Conservation (phyloP, 306 rosid species). For the Mimosa bimucronata region DNA sequence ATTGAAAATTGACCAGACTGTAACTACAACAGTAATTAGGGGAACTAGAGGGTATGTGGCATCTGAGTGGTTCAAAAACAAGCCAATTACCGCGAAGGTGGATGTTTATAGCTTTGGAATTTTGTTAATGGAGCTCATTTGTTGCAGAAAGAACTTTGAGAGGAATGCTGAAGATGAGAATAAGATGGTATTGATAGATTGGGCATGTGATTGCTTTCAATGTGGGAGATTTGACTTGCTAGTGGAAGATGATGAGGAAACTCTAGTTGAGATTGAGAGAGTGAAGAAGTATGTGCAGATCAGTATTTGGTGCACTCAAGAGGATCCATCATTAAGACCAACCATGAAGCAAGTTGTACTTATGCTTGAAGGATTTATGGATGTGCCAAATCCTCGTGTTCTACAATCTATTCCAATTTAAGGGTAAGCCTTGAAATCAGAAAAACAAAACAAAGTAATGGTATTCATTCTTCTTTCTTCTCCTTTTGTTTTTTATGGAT, state of each 20-base stretch:
- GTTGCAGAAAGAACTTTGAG: slow-evolving; percentile 23
- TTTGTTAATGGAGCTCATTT: slow-evolving; percentile 31
- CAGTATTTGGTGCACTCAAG: slow-evolving; percentile 12
- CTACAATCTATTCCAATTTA: background rate
- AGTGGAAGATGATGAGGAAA: slow-evolving; percentile 34
- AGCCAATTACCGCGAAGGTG: slow-evolving; percentile 19
- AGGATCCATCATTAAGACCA: slow-evolving; percentile 31
- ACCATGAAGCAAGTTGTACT: slow-evolving; percentile 1
- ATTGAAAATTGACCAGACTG: slow-evolving; percentile 16
- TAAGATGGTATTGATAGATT: slow-evolving; percentile 15
- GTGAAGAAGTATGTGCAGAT: slow-evolving; percentile 25
- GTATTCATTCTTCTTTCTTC: too few species aligned
- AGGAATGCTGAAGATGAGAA: slow-evolving; percentile 3
- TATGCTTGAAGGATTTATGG: slow-evolving; percentile 37
- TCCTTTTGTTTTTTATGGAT: too few species aligned
- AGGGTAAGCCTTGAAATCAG: background rate
- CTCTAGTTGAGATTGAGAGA: slow-evolving; percentile 7
- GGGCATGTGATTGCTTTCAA: slow-evolving; percentile 28
- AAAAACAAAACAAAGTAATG: too few species aligned
- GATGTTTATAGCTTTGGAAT: slow-evolving; percentile 37
- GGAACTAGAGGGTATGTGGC: slow-evolving; percentile 43
- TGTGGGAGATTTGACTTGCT: background rate
- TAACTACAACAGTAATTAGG: slow-evolving; percentile 22
- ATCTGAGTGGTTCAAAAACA: slow-evolving; percentile 31
- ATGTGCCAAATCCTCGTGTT: slow-evolving; percentile 25